Evolutionary conservation across 208 protist species (phyloP), one percentile per base, ranked within the genome.

Genomic region (Sergeia podlipaevii): DNA sequence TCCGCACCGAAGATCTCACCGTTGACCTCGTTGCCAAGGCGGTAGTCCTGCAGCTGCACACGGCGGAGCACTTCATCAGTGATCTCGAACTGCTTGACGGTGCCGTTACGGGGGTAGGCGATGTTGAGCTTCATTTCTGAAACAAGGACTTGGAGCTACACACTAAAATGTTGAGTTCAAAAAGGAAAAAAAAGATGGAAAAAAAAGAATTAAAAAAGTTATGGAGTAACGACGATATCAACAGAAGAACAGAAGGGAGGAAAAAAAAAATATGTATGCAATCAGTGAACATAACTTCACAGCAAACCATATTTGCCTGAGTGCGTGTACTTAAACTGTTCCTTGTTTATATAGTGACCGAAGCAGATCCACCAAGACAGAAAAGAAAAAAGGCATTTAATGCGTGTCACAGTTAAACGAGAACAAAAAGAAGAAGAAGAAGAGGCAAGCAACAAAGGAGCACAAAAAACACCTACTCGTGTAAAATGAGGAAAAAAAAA

Each of bases 81-180:
- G 60, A 91, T 69, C 41, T 94, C 86, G 64, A 90, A 87, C 83
- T 91, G 81, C 79, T 90, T 90, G 44, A 92, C 82, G 23, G 84
- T 92, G 29, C 83, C 88, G 77, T 90, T 89, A 74, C 77, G 84
- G 38, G 81, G 81, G 65, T 86, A 90, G 27, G 87, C 87, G 55
- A 95, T 82, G 76, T 95, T 95, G 59, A 95, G 77, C 71, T 95
- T 95, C 87, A 95, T 95, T 7, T 52, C 49, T 18, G 49, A 38
- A 52, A 30, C 53, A 43, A 37, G 48, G 43, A 45, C 8, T n/a
- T n/a, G 15, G 20, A 30, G 29, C 29, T 45, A 30, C 20, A 38
- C 34, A 38, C 15, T 10, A 38, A 38, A 15, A 38, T 38, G 34
- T 38, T 38, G 34, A 17, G 34, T 15, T 10, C 15, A 15, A 15